Percentiles rank a stretch among this genome's conserved stretches.
These are phyloP conservation scores for Pseudogymnoascus verrucosus DNA, from an alignment of 2,329 filamentous ascomycete genomes.

Conservation along the genomic window DNA sequence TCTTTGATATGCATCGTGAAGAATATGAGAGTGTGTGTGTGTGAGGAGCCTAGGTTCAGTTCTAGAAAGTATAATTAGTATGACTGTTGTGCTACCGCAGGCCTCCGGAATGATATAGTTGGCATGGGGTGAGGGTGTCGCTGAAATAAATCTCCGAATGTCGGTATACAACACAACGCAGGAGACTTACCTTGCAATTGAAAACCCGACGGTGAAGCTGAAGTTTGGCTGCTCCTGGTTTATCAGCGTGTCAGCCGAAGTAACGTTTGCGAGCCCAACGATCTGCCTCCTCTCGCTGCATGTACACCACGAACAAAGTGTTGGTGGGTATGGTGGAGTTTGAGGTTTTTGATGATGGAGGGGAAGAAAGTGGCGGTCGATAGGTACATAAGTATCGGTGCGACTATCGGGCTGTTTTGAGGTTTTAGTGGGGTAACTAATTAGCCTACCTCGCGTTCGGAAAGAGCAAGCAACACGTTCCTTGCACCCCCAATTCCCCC, in stretches of 20 bases:
- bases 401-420: slow-evolving; percentile 8
- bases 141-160: background rate
- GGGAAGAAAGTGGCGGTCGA: slow-evolving; percentile 9
- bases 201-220: slow-evolving; percentile 12
- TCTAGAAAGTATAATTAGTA: background rate
- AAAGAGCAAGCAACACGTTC: background rate
- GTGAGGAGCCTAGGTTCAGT: slow-evolving; percentile 2
- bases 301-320: slow-evolving; percentile 29
- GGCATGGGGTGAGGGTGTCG: background rate
- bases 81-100: background rate
- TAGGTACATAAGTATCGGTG: slow-evolving; percentile 6
- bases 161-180: slow-evolving; percentile 10
- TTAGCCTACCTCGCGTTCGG: slow-evolving; percentile 6
- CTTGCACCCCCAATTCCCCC: slow-evolving; percentile 2
- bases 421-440: slow-evolving; percentile 9
- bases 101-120: background rate
- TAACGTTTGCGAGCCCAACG: slow-evolving; percentile 39
- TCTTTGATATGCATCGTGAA: slow-evolving; percentile 86
- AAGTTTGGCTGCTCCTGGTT: slow-evolving; percentile 20
- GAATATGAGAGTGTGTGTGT: background rate
- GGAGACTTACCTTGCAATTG: slow-evolving; percentile 13
- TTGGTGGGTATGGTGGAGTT: background rate
- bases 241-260: slow-evolving; percentile 30
- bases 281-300: slow-evolving; percentile 46
- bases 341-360: slow-evolving; percentile 9